Evolutionary conservation across 176 grass and related monocot species (phyloP), one percentile per base, ranked within the genome.

Genomic region (Dendrocalamus sinicus): DNA sequence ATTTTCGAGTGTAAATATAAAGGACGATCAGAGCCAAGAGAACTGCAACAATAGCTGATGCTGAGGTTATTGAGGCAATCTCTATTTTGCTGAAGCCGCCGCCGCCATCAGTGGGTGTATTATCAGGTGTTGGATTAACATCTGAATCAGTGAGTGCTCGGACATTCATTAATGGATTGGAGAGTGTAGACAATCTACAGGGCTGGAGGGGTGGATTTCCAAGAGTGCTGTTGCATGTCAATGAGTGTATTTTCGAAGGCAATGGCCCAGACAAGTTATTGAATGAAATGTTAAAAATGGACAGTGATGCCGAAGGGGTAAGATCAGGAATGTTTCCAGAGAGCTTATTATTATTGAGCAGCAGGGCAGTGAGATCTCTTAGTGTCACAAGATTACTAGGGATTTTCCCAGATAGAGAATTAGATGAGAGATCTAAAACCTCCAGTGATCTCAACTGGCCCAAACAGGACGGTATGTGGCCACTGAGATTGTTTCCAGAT

Each of bases 61-160:
- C 92, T 70, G 95, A 97, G 30, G 95, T 94, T 77, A 97, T 93
- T 20, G 95, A 97, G 47, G 95, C 95, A 28, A 97, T 97, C 88
- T 97, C 95, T 81, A 97, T 97, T 89, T 93, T 89, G 88, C 79
- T 97, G 87, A 97, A 97, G 35, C 90, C 66, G 4, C 77, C 64
- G 45, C 73, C 55, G 9, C 73, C 55, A 67, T 82, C 70, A 70
- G 17, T 47, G 57, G 83, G 3, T 58, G 90, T 64, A 73, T 30
- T 89, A 30, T 46, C 90, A 82, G 86, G 41, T 76, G 65, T n/a
- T 76, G 88, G 20, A 78, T 66, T 78, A 89, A 5, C 54, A 50
- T 89, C 70, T 76, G 70, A 3, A 77, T 87, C 72, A 67, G 43
- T 75, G 8, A 74, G 89, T 50, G 67, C 43, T 75, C 78, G 81